Base-by-base conservation (phyloP, 1,284 basidiomycete genomes). In the Sporisorium graminicola region DNA sequence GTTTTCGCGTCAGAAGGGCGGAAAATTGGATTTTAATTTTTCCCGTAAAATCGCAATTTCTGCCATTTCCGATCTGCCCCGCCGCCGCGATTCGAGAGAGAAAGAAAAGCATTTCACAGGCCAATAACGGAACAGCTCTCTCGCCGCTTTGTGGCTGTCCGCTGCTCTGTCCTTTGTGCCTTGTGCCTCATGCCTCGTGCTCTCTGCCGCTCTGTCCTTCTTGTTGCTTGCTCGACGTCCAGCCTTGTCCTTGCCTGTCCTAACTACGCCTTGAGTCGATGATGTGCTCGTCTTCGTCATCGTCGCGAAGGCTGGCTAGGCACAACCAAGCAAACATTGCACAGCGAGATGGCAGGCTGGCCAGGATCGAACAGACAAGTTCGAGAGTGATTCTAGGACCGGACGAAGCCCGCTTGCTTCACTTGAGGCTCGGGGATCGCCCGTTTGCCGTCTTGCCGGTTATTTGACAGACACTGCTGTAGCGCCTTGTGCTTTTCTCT, bases 11-110 rank as follows among this genome's bases (percentile, higher is more conserved):
- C 31, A 55, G 26, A 29, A 27, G 33, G 42, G n/a, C n/a, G 54
- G n/a, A 51, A 43, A 43, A 43, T 43, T 43, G 35, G 24, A 58
- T 43, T 52, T 59, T 52, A n/a, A 59, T 51, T 58, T 58, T 37
- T 43, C 22, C 18, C 29, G 29, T 20, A 16, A 26, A 16, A 26
- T 44, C 37, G 9, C 52, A 43, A 27, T 31, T 35, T 33, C 42
- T 29, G 54, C 20, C 51, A 60, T 60, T 61, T 71, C 68, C 68
- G 68, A 65, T 71, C 68, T 58, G 56, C 56, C 56, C 56, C 56
- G 56, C 26, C 56, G 8, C 24, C 5, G n/a, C 6, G n/a, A n/a
- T 29, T 26, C 31, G 27, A 49, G 27, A 31, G 26, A 2, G 26
- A 47, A 51, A 7, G 18, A 12, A 33, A n/a, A 1, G 9, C 16